Evolutionary conservation across 106 monocot species (phyloP), one percentile per base, ranked within the genome.

Genomic region (Hemerocallis citrina): DNA sequence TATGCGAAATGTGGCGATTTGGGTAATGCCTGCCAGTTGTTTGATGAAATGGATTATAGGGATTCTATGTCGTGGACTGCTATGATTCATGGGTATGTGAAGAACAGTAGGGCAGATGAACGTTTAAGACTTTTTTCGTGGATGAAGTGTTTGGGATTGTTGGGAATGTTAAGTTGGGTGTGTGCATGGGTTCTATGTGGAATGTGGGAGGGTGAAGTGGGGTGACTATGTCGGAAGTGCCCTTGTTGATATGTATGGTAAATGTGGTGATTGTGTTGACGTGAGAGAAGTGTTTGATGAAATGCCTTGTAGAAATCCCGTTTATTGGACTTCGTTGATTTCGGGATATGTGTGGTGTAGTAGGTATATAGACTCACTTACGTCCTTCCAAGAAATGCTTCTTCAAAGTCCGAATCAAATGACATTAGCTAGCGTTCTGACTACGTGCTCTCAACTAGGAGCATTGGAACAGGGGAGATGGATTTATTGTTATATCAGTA

Each of bases 21-120:
- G 2, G 44, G 36, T 25, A 11, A 46, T 38, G 84, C 84, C 42
- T 56, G 49, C 7, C 24, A 17, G 1, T 17, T 74, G 58, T 80
- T 80, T 51, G 70, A 80, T 47, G 20, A 16, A 13, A 66, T 76
- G 65, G 42, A 27, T 3, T 15, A 29, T 10, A 60, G 27, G 63
- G 76, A 85, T 43, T 57, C 76, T 6, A 76, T 85, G 10, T 37
- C 76, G 6, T 85, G 85, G 85, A 85, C 85, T 25, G 29, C 80
- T 5, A 54, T 89, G 36, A 42, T 77, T 34, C 68, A 65, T 7
- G 79, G 79, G 5, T 70, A 34, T 46, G 79, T 83, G 24, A 50
- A 50, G 24, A 24, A 25, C 9, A 11, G 49, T 25, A 23, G 23
- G 15, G 50, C 36, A 0, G 32, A 36, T 0, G 47, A 33, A 0